phyloP scores from a whole-genome alignment of 768 basidiomycete genomes.

The Candolleomyces eurysporus region DNA sequence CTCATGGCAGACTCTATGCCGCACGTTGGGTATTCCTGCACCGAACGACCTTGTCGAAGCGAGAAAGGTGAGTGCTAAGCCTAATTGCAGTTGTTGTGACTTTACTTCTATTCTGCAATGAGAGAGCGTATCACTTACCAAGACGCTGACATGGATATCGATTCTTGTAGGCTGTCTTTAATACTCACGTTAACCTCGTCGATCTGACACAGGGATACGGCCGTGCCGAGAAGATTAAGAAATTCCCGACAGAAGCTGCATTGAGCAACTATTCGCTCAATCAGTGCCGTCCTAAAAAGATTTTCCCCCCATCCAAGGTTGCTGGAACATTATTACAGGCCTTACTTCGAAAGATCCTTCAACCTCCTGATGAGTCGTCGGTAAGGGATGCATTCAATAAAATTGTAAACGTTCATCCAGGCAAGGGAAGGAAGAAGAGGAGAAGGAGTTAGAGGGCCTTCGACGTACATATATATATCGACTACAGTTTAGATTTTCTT shows the following conservation, averaged over 20 bases:
- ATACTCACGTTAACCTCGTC: slow-evolving; percentile 10
- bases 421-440: neutral
- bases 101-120: too few species aligned
- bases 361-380: neutral
- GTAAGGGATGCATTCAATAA: neutral
- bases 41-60: neutral
- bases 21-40: neutral
- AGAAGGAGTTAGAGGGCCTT: too few species aligned
- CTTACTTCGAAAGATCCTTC: slow-evolving; percentile 7
- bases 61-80: too few species aligned
- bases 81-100: too few species aligned
- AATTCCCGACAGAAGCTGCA: slow-evolving; percentile 4
- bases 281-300: neutral
- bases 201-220: slow-evolving; percentile 9
- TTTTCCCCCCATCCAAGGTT: neutral
- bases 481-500: too few species aligned
- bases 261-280: slow-evolving; percentile 8
- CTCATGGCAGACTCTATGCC: slow-evolving; percentile 17
- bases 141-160: too few species aligned
- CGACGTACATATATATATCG: too few species aligned
- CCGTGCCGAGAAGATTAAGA: neutral
- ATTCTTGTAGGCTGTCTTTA: neutral
- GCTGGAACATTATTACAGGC: slow-evolving; percentile 5
- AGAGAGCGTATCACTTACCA: too few species aligned
- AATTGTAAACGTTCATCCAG: neutral